Conservation (phyloP, 192 early-diverging fungal genomes). For the Endogone sp. region DNA sequence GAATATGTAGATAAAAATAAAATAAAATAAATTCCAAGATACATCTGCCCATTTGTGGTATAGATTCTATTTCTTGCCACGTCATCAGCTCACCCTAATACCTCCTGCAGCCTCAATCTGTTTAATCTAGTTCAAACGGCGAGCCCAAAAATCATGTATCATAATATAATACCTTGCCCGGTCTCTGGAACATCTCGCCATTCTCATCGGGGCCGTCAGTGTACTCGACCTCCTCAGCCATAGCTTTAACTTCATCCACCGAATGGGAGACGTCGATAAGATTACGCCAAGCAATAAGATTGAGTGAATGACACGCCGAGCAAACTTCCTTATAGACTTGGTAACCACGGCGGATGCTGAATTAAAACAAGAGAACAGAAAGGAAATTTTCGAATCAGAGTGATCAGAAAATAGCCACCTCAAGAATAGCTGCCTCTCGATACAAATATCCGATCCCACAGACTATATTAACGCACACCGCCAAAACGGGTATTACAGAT, state of each 20-base stretch:
- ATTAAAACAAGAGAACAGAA: constrained; percentile 15
- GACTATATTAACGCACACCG: too few relatives aligned
- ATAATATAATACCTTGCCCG: constrained; percentile 64
- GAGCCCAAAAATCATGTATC: not conserved
- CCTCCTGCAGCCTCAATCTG: not conserved
- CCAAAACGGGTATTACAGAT: not conserved
- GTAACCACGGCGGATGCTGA: constrained; percentile 95
- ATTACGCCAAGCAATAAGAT: constrained; percentile 92
- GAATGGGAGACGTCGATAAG: constrained; percentile 93
- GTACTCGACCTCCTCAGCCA: constrained; percentile 93
- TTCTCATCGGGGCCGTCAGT: constrained; percentile 88
- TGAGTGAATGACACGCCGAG: constrained; percentile 94
- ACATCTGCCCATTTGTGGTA: too few relatives aligned
- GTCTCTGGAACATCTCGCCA: constrained; percentile 90
- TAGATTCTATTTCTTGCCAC: too few relatives aligned
- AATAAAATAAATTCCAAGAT: too few relatives aligned
- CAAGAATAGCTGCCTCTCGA: too few relatives aligned
- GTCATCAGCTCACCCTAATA: too few relatives aligned
- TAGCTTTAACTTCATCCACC: constrained; percentile 86
- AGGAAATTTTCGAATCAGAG: too few relatives aligned
- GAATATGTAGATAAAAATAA: too few relatives aligned
- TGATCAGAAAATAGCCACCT: too few relatives aligned
- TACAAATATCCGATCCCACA: too few relatives aligned
- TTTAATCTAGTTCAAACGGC: not conserved
- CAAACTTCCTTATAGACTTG: constrained; percentile 99